Evolutionary conservation across 2,329 filamentous ascomycete species (phyloP).

Genomic region (Daldinia eschscholtzii): DNA sequence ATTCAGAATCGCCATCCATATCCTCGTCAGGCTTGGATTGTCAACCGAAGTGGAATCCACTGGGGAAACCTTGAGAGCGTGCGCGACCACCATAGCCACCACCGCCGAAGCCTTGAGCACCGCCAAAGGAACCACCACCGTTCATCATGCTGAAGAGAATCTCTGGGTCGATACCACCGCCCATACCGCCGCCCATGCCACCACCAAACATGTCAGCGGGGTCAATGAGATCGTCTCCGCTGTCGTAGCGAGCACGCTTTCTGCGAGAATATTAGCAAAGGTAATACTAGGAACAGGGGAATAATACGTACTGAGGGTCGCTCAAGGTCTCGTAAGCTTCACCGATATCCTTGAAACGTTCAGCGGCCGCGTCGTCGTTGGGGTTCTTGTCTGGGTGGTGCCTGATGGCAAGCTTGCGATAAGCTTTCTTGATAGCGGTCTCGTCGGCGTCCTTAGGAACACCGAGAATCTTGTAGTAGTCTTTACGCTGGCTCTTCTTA

Average conservation of each 20-base stretch:
- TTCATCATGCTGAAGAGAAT: slow-evolving; percentile 90
- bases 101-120: slow-evolving; percentile 64
- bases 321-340: slow-evolving; percentile 97
- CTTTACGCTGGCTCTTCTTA: slow-evolving; percentile 97
- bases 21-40: slow-evolving; percentile 52
- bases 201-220: slow-evolving; percentile 84
- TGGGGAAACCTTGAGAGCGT: slow-evolving; percentile 58
- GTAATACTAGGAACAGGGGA: neutral
- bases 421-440: slow-evolving; percentile 93
- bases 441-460: slow-evolving; percentile 88
- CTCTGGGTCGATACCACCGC: slow-evolving; percentile 78
- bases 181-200: slow-evolving; percentile 63
- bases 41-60: slow-evolving; percentile 71
- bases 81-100: slow-evolving; percentile 60
- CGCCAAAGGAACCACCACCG: slow-evolving; percentile 69
- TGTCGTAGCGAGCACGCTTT: slow-evolving; percentile 92
- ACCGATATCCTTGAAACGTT: slow-evolving; percentile 96
- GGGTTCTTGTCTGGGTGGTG: slow-evolving; percentile 99
- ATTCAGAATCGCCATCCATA: slow-evolving; percentile 53
- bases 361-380: slow-evolving; percentile 84
- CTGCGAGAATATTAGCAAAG: slow-evolving; percentile 62
- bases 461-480: slow-evolving; percentile 98
- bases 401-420: slow-evolving; percentile 92
- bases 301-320: slow-evolving; percentile 82
- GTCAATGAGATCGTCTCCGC: slow-evolving; percentile 90